Conservation (phyloP, 495 filamentous ascomycete genomes). For the Cryomyces antarcticus region DNA sequence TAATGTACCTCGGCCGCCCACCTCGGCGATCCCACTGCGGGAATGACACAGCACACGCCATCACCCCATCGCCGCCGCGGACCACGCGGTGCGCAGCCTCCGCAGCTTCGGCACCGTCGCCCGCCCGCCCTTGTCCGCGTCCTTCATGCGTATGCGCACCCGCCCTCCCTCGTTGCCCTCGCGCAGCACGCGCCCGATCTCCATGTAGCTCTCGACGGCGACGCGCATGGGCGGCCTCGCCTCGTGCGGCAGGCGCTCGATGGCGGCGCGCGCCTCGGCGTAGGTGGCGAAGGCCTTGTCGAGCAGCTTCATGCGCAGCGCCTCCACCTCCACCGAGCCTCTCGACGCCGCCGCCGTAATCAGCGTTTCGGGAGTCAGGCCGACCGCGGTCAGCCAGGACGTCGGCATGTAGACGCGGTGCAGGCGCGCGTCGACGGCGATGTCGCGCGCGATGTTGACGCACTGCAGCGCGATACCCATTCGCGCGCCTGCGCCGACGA, state of each 20-base stretch:
- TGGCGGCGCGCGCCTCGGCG: conserved; percentile 23
- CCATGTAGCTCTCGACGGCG: conserved; percentile 54
- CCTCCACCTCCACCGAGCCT: conserved; percentile 14
- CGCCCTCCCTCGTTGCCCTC: conserved; percentile 17
- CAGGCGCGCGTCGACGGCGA: conserved; percentile 36
- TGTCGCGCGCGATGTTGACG: conserved; percentile 52
- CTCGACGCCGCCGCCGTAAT: conserved; percentile 22
- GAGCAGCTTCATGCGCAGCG: conserved; percentile 30
- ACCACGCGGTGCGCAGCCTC: conserved; percentile 34
- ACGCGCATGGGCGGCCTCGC: conserved; percentile 39
- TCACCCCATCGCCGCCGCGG: conserved; percentile 6
- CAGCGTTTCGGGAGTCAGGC: conserved; percentile 29
- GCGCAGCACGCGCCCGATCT: conserved; percentile 40
- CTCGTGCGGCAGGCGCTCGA: conserved; percentile 33
- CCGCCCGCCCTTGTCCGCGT: conserved; percentile 22
- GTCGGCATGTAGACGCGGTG: conserved; percentile 41
- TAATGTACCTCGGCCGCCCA: no score
- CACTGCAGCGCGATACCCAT: conserved; percentile 54
- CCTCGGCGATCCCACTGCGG: no score
- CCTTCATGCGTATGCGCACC: conserved; percentile 3
- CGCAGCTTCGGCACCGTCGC: conserved; percentile 36
- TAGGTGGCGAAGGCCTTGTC: conserved; percentile 35
- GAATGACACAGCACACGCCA: conserved; percentile 6
- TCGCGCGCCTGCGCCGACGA: conserved; percentile 26
- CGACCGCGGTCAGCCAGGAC: conserved; percentile 35